A percentile compares a stretch with the other conserved stretches of the same genome.
These are phyloP conservation scores for Cyclotella choctawhatcheeana DNA, from an alignment of 108 stramenopile genomes.

Conservation along the genomic window DNA sequence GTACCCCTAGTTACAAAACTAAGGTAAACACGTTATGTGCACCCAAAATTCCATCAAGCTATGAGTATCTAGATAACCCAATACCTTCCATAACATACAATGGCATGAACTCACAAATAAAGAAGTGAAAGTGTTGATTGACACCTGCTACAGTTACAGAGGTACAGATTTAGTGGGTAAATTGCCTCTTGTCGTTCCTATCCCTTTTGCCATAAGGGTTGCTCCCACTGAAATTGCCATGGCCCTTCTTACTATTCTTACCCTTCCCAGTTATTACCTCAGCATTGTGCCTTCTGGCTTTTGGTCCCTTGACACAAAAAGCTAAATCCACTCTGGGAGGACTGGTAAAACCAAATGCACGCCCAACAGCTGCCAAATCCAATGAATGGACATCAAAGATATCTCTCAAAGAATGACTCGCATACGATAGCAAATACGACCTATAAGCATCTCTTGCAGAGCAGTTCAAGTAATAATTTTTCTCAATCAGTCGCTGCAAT, in stretches of 20 bases:
- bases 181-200: conserved; percentile 89
- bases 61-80: too few relatives aligned
- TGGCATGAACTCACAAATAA: too few relatives aligned
- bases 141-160: too few relatives aligned
- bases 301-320: conserved; percentile 82
- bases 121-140: too few relatives aligned
- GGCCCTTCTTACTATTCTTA: conserved; percentile 32
- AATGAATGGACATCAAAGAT: conserved; percentile 98
- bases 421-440: conserved; percentile 96
- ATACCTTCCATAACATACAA: too few relatives aligned
- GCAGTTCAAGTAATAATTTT: conserved; percentile 98
- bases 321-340: conserved; percentile 97
- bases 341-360: conserved; percentile 96
- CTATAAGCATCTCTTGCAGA: conserved; percentile 96
- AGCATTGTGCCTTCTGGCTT: conserved; percentile 58
- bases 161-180: conserved; percentile 88
- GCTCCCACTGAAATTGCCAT: conserved; percentile 94
- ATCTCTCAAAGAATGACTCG: conserved; percentile 96
- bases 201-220: conserved; percentile 97
- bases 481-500: conserved; percentile 94
- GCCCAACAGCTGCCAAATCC: conserved; percentile 94
- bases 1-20: too few relatives aligned
- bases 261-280: conserved; percentile 56
- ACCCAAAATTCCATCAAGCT: too few relatives aligned
- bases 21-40: too few relatives aligned